Conservation (phyloP, 164 flowering plant genomes). For the Annona squamosa region DNA sequence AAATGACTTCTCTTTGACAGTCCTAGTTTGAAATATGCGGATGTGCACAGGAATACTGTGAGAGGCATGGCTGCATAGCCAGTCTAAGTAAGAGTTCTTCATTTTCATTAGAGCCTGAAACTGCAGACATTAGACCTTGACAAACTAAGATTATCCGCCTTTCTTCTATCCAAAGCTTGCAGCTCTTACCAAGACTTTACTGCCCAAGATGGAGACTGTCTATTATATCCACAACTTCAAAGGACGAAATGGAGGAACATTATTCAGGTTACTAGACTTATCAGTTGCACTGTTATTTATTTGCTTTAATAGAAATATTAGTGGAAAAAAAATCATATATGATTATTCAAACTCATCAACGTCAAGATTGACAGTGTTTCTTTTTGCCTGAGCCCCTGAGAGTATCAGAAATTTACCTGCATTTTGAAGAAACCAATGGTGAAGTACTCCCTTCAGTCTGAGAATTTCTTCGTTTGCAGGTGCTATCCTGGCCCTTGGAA, state of each 20-base stretch:
- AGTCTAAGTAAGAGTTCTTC: neutral
- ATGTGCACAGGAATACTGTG: neutral
- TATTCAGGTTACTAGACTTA: slow-evolving; percentile 57
- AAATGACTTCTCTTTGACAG: neutral
- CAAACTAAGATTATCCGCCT: slow-evolving; percentile 70
- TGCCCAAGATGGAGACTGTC: slow-evolving; percentile 81
- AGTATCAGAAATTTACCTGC: neutral
- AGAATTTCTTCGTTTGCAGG: slow-evolving; percentile 25
- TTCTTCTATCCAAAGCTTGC: slow-evolving; percentile 97
- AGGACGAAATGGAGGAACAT: slow-evolving; percentile 77
- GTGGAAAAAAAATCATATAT: neutral
- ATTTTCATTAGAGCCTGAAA: neutral
- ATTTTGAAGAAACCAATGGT: neutral
- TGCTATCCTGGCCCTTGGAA: slow-evolving; percentile 92
- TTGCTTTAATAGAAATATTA: neutral
- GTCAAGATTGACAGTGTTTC: neutral
- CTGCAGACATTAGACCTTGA: slow-evolving; percentile 22
- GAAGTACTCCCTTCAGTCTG: neutral
- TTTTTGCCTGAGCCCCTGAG: neutral
- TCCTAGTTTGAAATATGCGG: neutral
- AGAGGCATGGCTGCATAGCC: neutral
- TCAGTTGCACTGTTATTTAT: neutral
- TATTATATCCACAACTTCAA: slow-evolving; percentile 94
- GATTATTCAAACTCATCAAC: neutral
- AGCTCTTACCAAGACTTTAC: slow-evolving; percentile 60